A percentile compares a stretch with the other conserved stretches of the same genome.
phyloP scores from a whole-genome alignment of 2,329 filamentous ascomycete genomes.

The Colletotrichum cordylinicola region DNA sequence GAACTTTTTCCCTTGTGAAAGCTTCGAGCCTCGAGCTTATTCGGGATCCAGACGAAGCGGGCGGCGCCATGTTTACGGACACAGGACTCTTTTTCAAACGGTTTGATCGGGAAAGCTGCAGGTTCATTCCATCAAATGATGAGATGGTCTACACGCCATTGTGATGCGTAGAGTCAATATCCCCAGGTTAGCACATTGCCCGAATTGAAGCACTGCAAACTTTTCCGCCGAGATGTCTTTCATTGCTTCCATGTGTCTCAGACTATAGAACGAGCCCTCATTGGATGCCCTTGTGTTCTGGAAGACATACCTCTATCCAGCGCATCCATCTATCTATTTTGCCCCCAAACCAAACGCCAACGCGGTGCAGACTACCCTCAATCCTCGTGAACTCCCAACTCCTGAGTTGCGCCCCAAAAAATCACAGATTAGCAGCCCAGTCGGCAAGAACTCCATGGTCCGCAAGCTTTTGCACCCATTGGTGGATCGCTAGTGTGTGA shows the following conservation, averaged over 20 bases:
- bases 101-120: conserved; percentile 70
- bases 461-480: conserved; percentile 73
- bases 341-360: neutral
- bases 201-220: neutral
- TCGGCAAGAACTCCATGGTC: conserved; percentile 66
- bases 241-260: neutral
- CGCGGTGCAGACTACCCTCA: neutral
- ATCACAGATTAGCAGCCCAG: conserved; percentile 27
- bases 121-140: conserved; percentile 62
- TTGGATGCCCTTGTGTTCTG: neutral
- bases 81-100: conserved; percentile 90
- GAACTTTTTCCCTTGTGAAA: conserved; percentile 19
- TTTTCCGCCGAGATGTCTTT: neutral
- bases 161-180: neutral
- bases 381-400: neutral
- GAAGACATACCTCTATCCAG: neutral
- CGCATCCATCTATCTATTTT: neutral
- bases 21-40: conserved; percentile 21
- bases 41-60: neutral
- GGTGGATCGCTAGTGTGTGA: conserved; percentile 71
- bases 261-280: neutral
- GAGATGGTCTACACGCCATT: conserved; percentile 13
- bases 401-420: neutral
- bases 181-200: neutral
- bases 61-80: conserved; percentile 63